These are phyloP conservation scores for Dipodascopsis uninucleata DNA, from an alignment of 805 yeast genomes.

Conservation along the genomic window DNA sequence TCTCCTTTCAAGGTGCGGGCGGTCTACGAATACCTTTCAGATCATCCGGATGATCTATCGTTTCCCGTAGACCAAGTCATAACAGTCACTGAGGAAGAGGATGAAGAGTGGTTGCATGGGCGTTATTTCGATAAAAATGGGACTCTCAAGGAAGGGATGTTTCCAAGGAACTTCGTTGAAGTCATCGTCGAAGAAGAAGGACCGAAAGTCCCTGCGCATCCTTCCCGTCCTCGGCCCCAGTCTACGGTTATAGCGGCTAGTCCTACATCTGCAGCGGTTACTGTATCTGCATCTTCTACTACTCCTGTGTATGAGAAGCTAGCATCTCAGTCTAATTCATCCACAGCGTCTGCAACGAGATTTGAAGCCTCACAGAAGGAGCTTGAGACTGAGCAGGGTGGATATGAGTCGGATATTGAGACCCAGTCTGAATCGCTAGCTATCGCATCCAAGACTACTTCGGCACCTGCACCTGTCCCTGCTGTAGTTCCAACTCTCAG, in stretches of 20 bases:
- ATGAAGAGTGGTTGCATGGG: slow-evolving; percentile 90
- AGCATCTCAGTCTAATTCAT: too few relatives aligned
- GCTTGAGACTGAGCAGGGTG: not conserved
- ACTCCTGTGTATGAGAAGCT: slow-evolving; percentile 1
- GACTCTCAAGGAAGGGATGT: slow-evolving; percentile 59
- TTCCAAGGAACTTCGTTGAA: slow-evolving; percentile 81
- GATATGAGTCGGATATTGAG: not conserved
- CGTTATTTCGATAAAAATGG: slow-evolving; percentile 49
- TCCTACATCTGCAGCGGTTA: not conserved
- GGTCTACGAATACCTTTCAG: slow-evolving; percentile 61
- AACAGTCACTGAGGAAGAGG: slow-evolving; percentile 74
- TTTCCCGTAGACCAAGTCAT: slow-evolving; percentile 67
- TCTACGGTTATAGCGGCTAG: not conserved
- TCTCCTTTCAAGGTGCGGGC: slow-evolving; percentile 68
- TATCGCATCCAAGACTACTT: not conserved
- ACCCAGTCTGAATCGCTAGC: not conserved
- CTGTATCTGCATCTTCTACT: not conserved
- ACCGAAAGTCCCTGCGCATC: slow-evolving; percentile 22
- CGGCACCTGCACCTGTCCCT: slow-evolving; percentile 6
- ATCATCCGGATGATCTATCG: slow-evolving; percentile 77
- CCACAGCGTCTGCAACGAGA: not conserved
- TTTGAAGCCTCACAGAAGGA: not conserved
- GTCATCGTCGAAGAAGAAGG: slow-evolving; percentile 22
- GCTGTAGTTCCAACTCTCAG: too few relatives aligned
- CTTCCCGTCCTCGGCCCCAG: slow-evolving; percentile 1